Evolutionary conservation across 345 rosid species (phyloP).

Genomic region (Punica granatum): DNA sequence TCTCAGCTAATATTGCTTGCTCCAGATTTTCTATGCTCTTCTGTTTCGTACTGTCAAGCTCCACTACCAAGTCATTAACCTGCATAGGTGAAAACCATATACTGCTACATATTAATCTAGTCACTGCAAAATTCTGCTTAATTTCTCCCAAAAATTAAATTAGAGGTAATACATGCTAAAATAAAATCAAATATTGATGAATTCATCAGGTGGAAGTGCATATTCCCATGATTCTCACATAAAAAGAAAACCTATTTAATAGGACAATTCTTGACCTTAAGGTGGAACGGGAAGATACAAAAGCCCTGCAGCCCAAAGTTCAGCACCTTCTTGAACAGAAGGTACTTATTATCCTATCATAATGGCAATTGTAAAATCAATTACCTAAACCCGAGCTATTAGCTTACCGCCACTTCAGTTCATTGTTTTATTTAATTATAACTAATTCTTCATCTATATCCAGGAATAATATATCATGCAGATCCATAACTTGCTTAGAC

Average conservation of each 20-base stretch:
- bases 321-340: background rate
- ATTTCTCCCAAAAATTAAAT: too few relatives aligned
- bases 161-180: background rate
- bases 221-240: background rate
- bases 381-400: background rate
- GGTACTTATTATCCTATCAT: background rate
- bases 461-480: too few relatives aligned
- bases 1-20: conserved; percentile 81
- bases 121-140: background rate
- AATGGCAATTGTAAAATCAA: background rate
- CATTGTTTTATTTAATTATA: too few relatives aligned
- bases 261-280: background rate
- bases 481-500: too few relatives aligned
- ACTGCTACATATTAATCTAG: background rate
- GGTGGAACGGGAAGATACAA: background rate
- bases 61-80: conserved; percentile 95
- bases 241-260: background rate
- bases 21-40: conserved; percentile 85
- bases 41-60: conserved; percentile 79
- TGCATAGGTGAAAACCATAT: conserved; percentile 24
- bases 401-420: too few relatives aligned
- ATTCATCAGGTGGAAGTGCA: background rate
- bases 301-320: background rate
- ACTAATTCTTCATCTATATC: too few relatives aligned
- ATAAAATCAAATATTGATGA: background rate